A percentile compares a stretch with the other conserved stretches of the same genome.
phyloP scores from a whole-genome alignment of 23 red algal species.

The Cyanidioschyzon merolae region DNA sequence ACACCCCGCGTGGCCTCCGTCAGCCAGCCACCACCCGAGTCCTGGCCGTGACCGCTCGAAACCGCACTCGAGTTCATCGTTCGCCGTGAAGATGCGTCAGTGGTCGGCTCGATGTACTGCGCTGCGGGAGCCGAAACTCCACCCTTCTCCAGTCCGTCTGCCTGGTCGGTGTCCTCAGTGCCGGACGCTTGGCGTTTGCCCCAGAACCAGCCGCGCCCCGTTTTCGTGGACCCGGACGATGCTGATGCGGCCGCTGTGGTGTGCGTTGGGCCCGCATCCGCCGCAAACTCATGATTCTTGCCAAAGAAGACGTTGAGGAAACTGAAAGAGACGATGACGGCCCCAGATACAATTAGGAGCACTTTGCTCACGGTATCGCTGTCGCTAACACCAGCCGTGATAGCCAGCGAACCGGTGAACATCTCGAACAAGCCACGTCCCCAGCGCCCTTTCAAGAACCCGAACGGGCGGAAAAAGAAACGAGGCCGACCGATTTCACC shows the following conservation, averaged over 20 bases:
- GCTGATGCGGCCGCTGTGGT: background rate
- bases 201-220: background rate
- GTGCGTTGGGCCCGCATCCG: background rate
- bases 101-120: background rate
- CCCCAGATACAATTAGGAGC: background rate
- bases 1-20: background rate
- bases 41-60: background rate
- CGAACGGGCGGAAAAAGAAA: background rate
- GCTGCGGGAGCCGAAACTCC: background rate
- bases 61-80: background rate
- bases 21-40: background rate
- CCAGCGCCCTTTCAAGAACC: constrained; percentile 12
- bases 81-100: background rate
- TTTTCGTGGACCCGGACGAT: background rate
- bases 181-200: background rate
- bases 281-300: background rate
- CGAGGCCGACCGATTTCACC: constrained; percentile 3
- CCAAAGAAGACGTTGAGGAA: background rate
- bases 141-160: background rate
- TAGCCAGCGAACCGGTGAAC: constrained; percentile 15
- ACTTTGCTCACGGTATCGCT: constrained; percentile 6
- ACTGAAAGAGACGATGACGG: constrained; percentile 10
- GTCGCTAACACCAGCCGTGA: constrained; percentile 7
- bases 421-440: background rate
- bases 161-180: background rate